Conservation (phyloP, 768 basidiomycete species). For the Psilocybe subaeruginosa region DNA sequence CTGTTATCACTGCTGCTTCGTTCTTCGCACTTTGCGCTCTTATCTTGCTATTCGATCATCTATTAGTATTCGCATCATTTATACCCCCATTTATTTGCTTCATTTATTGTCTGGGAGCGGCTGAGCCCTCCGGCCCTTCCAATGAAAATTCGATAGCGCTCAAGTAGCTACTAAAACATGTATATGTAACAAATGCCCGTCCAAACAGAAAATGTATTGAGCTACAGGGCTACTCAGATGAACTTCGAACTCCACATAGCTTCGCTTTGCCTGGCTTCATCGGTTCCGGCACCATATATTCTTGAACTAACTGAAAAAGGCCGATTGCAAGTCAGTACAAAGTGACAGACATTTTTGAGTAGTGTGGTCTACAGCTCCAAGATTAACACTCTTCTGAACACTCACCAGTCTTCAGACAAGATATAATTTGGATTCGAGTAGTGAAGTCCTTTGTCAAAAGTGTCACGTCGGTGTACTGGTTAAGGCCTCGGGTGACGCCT, state of each 20-base stretch:
- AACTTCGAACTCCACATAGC: conserved; percentile 58
- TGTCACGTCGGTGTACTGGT: conserved; percentile 49
- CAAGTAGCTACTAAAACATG: conserved; percentile 7
- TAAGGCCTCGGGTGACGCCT: conserved; percentile 54
- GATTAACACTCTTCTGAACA: not conserved
- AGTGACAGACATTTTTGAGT: not conserved
- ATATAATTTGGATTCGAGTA: conserved; percentile 55
- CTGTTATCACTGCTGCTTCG: not conserved
- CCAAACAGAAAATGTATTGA: conserved; percentile 11
- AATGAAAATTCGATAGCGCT: not conserved
- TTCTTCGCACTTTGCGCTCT: not conserved
- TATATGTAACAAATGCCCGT: conserved; percentile 5
- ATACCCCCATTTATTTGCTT: conserved; percentile 16
- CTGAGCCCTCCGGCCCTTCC: conserved; percentile 8
- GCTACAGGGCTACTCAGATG: conserved; percentile 31
- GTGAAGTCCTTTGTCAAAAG: conserved; percentile 59
- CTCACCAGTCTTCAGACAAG: conserved; percentile 53
- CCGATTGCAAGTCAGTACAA: conserved; percentile 10
- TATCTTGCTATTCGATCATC: not conserved
- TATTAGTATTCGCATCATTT: conserved; percentile 12
- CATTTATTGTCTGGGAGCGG: conserved; percentile 18
- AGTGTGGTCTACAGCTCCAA: not conserved
- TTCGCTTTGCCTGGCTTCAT: conserved; percentile 52
- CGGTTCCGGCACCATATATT: conserved; percentile 49
- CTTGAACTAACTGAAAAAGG: conserved; percentile 47